Conservation (phyloP, 139 green algal genomes). For the Auxenochlorella pyrenoidosa region DNA sequence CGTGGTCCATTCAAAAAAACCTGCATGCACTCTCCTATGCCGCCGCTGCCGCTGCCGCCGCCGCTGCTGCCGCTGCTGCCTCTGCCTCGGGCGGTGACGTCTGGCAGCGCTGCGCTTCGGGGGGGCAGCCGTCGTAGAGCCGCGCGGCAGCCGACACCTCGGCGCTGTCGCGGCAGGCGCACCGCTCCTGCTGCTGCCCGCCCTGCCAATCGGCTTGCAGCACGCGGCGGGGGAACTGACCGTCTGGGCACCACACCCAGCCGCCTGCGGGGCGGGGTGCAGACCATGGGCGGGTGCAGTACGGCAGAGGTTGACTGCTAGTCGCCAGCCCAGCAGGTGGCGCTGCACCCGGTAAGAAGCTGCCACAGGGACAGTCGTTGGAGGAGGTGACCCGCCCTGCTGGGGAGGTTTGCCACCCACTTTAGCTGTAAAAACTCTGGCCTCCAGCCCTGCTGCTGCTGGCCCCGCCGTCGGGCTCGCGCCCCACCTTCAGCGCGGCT, state of each 20-base stretch:
- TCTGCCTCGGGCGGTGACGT: constrained; percentile 19
- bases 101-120: constrained; percentile 34
- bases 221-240: constrained; percentile 61
- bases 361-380: neutral
- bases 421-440: neutral
- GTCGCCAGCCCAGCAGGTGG: neutral
- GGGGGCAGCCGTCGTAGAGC: constrained; percentile 53
- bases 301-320: too few species aligned
- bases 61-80: neutral
- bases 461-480: too few species aligned
- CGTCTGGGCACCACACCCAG: constrained; percentile 70
- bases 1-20: neutral
- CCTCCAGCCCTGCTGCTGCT: neutral
- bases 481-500: constrained; percentile 56
- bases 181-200: constrained; percentile 53
- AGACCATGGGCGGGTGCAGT: too few species aligned
- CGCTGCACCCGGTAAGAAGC: neutral
- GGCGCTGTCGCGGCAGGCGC: constrained; percentile 63
- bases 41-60: too few species aligned
- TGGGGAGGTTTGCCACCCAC: neutral
- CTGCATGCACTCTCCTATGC: neutral
- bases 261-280: constrained; percentile 48
- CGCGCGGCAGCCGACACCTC: constrained; percentile 54
- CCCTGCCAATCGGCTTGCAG: constrained; percentile 26
- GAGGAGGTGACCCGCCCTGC: neutral